phyloP scores from a whole-genome alignment of 2,329 filamentous ascomycete species.

The Ceratocystis destructans region DNA sequence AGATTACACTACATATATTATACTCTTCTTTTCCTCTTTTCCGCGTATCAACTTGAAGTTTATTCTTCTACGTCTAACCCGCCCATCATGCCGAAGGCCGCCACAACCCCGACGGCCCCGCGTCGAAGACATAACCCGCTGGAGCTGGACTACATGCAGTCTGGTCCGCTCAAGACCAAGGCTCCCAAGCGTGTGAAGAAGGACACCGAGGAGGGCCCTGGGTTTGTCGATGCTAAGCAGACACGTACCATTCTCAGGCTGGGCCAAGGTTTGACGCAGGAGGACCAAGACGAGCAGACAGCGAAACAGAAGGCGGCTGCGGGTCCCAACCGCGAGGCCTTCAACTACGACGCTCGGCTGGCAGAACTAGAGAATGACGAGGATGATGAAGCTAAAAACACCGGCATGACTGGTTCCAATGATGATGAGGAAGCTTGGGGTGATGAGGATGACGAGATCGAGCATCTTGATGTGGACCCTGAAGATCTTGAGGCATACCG shows the following conservation, averaged over 20 bases:
- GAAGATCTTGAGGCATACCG: slow-evolving; percentile 82
- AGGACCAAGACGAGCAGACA: slow-evolving; percentile 41
- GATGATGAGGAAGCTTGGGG: slow-evolving; percentile 56
- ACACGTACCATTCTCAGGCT: slow-evolving; percentile 82
- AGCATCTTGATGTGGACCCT: slow-evolving; percentile 71
- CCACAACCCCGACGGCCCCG: slow-evolving; percentile 41
- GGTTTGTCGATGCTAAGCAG: slow-evolving; percentile 75
- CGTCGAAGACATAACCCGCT: slow-evolving; percentile 76
- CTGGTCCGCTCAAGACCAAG: slow-evolving; percentile 56
- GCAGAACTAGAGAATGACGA: slow-evolving; percentile 40
- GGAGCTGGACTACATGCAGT: slow-evolving; percentile 68
- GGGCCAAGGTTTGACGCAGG: slow-evolving; percentile 74
- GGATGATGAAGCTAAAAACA: slow-evolving; percentile 29
- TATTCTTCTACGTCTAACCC: not conserved
- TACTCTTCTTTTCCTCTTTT: not conserved
- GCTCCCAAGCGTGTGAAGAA: slow-evolving; percentile 47
- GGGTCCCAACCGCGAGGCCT: slow-evolving; percentile 39
- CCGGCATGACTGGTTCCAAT: not conserved
- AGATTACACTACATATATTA: no score
- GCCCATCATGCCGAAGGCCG: slow-evolving; percentile 64
- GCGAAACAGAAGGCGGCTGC: slow-evolving; percentile 25
- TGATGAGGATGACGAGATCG: slow-evolving; percentile 63
- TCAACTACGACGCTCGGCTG: slow-evolving; percentile 68
- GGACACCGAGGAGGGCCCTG: slow-evolving; percentile 43
- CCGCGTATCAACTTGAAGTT: not conserved